phyloP scores from a whole-genome alignment of 2,329 filamentous ascomycete species.

The Aspergillus tubingensis region DNA sequence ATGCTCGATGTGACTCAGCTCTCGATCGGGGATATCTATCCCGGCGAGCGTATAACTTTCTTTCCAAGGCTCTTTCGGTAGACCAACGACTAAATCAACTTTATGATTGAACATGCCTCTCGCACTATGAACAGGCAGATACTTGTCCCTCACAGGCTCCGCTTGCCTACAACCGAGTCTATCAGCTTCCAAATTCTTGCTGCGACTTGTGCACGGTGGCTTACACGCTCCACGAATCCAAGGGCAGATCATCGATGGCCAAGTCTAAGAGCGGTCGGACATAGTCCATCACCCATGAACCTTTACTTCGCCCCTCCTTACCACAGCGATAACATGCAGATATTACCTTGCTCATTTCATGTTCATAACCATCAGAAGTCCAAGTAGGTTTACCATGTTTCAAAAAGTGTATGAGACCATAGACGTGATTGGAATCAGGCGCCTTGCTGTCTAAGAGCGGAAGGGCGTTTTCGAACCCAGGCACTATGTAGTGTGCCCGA shows the following conservation, averaged over 20 bases:
- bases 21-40: neutral
- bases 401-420: too few species aligned
- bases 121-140: constrained; percentile 8
- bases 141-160: neutral
- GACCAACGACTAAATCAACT: constrained; percentile 8
- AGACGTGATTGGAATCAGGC: too few species aligned
- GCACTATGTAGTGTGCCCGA: too few species aligned
- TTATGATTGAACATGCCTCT: constrained; percentile 2
- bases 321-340: neutral
- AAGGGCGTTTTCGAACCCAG: too few species aligned
- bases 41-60: neutral
- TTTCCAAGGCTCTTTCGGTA: constrained; percentile 2
- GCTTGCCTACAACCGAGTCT: constrained; percentile 2
- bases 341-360: neutral
- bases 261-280: constrained; percentile 4
- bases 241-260: constrained; percentile 1
- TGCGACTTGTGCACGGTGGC: neutral
- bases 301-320: constrained; percentile 5
- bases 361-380: neutral
- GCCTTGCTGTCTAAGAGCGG: too few species aligned
- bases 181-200: neutral
- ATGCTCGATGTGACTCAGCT: constrained; percentile 8
- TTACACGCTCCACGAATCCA: constrained; percentile 17
- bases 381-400: too few species aligned
- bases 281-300: constrained; percentile 13